These are phyloP conservation scores for Lentinula guzmanii DNA, from an alignment of 768 basidiomycete species.

Conservation along the genomic window DNA sequence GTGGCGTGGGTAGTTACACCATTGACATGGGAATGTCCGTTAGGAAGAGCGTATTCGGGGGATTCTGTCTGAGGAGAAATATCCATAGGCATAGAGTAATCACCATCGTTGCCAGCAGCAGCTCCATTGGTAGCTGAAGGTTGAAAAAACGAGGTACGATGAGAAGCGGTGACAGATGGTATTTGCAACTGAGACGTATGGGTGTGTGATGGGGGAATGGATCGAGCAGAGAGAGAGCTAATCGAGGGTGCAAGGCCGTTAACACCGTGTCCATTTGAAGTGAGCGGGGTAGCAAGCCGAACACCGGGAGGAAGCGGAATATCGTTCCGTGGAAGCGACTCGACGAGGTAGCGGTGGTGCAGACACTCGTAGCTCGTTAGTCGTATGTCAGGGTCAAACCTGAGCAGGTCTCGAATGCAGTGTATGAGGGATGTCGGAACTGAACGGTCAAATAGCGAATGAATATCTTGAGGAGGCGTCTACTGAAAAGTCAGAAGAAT, in stretches of 20 bases:
- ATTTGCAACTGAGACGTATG: slow-evolving; percentile 34
- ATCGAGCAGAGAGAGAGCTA: slow-evolving; percentile 22
- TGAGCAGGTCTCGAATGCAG: slow-evolving; percentile 87
- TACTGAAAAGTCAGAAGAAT: slow-evolving; percentile 22
- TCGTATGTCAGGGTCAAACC: slow-evolving; percentile 85
- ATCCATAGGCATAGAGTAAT: slow-evolving; percentile 52
- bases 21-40: slow-evolving; percentile 45
- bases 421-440: slow-evolving; percentile 81
- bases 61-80: slow-evolving; percentile 44
- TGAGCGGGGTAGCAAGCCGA: slow-evolving; percentile 29
- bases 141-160: slow-evolving; percentile 49
- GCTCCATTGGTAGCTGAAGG: not conserved
- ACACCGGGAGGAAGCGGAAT: slow-evolving; percentile 57
- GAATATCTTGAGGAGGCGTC: slow-evolving; percentile 62
- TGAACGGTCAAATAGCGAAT: slow-evolving; percentile 68
- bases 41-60: slow-evolving; percentile 31
- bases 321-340: slow-evolving; percentile 64
- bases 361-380: slow-evolving; percentile 85
- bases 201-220: slow-evolving; percentile 39
- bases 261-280: slow-evolving; percentile 28
- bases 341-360: slow-evolving; percentile 83
- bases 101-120: slow-evolving; percentile 23
- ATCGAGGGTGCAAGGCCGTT: slow-evolving; percentile 30
- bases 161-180: slow-evolving; percentile 43
- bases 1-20: slow-evolving; percentile 44